Base-by-base conservation (phyloP, 257 asterid genomes). In the Linderniella brevidens region DNA sequence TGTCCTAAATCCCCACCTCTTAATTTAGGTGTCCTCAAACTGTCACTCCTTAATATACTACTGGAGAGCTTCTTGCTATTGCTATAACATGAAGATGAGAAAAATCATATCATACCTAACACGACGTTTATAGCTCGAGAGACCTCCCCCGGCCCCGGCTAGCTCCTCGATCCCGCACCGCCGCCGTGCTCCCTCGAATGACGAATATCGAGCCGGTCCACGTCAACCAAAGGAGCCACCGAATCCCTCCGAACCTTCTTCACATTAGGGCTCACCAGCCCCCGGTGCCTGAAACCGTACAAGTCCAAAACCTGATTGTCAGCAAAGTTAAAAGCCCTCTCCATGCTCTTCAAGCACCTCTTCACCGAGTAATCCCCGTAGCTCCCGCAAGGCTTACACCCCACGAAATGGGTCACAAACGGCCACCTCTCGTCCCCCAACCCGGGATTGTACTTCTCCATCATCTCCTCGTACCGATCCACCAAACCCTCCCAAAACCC, bases 361-460 rank as follows among this genome's bases (percentile, higher is more conserved):
- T 77, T 79, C 16, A 70, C 93, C 0, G 97, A 83, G 63, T 86
- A 86, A 65, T 86, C 94, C 69, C 97, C 97, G 15, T 77, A 82
- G 69, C 92, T 82, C 39, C 93, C 93, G 50, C 97, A 86, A 16
- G 94, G 94, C 70, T 86, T 86, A 65, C 97, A 86, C 5, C 97
- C 97, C 19, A 86, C 97, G 61, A 87, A 87, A 76, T 87, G 97
- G 0, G 97, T 87, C 54, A 87, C 97, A 40, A 87, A 83, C 0
- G 95, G 95, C 97, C 97, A 87, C 73, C 93, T 83, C 69, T 78
- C 93, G 11, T 87, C 97, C 1, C 95, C 97, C 61, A 75, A 75
- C 5, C 95, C 97, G 0, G 95, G 82, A 58, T 76, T 83, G 53
- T 77, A 71, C 71, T 87, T 83, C 81, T 68, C 95, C 40, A 87